These are phyloP conservation scores for Daldinia decipiens DNA, from an alignment of 495 filamentous ascomycete genomes.

Conservation along the genomic window DNA sequence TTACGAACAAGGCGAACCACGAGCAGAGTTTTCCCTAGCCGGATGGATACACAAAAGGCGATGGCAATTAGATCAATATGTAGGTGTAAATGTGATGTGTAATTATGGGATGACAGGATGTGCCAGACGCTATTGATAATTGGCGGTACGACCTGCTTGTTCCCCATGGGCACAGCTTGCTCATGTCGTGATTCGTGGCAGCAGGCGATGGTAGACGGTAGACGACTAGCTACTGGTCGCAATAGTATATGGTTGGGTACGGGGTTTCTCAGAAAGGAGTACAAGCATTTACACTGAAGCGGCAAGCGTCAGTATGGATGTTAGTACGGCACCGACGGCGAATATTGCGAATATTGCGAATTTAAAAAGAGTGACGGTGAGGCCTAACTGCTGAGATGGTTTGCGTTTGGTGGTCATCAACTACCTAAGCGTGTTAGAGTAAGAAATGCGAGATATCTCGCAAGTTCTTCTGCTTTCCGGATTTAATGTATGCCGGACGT, in stretches of 20 bases:
- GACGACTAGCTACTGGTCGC: conserved; percentile 25
- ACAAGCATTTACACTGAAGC: conserved; percentile 34
- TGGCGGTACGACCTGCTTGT: conserved; percentile 39
- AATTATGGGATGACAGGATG: conserved; percentile 21
- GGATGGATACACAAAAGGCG: conserved; percentile 36
- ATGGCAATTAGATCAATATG: conserved; percentile 14
- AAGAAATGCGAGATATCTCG: conserved; percentile 2
- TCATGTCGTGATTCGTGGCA: conserved; percentile 39
- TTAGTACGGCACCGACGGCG: conserved; percentile 16
- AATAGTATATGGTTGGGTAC: conserved; percentile 27
- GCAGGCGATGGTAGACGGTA: conserved; percentile 22
- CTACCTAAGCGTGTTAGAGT: background rate
- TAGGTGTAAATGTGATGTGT: conserved; percentile 27
- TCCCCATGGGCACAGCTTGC: conserved; percentile 37
- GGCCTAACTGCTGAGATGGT: background rate
- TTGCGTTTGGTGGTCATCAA: background rate
- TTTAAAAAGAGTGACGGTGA: conserved; percentile 5
- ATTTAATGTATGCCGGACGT: conserved; percentile 2
- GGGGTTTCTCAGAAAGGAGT: conserved; percentile 16
- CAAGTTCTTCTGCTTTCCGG: background rate
- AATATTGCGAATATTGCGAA: conserved; percentile 30
- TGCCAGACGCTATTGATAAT: conserved; percentile 24
- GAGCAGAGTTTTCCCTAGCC: conserved; percentile 13
- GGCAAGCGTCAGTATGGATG: conserved; percentile 25
- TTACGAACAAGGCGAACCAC: conserved; percentile 24